These are phyloP conservation scores for Hymenoscyphus albidus DNA, from an alignment of 2,329 filamentous ascomycete genomes.

Conservation along the genomic window DNA sequence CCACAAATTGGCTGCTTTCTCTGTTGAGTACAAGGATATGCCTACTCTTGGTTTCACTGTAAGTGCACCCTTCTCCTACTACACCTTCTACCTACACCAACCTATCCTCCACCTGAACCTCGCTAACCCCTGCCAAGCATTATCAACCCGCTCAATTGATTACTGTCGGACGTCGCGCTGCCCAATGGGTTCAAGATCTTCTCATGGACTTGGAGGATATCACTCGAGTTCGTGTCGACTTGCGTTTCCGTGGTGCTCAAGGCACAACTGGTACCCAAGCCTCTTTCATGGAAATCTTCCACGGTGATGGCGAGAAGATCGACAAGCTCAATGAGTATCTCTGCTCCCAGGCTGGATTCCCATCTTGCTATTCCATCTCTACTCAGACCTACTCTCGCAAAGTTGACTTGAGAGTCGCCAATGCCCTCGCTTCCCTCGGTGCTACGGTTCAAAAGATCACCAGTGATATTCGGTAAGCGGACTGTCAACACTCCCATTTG, in stretches of 20 bases:
- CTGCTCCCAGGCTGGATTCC: constrained; percentile 51
- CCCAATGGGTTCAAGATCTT: constrained; percentile 71
- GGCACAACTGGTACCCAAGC: constrained; percentile 58
- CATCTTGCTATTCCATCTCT: constrained; percentile 44
- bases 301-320: constrained; percentile 47
- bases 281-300: constrained; percentile 41
- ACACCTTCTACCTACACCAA: background rate
- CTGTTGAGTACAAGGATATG: constrained; percentile 65
- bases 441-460: constrained; percentile 74
- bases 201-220: constrained; percentile 71
- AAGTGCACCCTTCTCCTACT: background rate
- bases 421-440: constrained; percentile 75
- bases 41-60: constrained; percentile 70
- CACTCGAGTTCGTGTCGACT: constrained; percentile 61
- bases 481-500: background rate
- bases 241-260: constrained; percentile 69
- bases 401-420: constrained; percentile 75
- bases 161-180: constrained; percentile 42
- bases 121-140: constrained; percentile 40
- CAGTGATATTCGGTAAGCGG: constrained; percentile 55
- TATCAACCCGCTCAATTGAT: constrained; percentile 56
- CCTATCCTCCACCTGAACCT: background rate
- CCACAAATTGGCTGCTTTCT: constrained; percentile 67
- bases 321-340: constrained; percentile 52
- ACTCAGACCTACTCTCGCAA: constrained; percentile 72